Conservation (phyloP, 805 yeast species). For the Starmerella geochares region DNA sequence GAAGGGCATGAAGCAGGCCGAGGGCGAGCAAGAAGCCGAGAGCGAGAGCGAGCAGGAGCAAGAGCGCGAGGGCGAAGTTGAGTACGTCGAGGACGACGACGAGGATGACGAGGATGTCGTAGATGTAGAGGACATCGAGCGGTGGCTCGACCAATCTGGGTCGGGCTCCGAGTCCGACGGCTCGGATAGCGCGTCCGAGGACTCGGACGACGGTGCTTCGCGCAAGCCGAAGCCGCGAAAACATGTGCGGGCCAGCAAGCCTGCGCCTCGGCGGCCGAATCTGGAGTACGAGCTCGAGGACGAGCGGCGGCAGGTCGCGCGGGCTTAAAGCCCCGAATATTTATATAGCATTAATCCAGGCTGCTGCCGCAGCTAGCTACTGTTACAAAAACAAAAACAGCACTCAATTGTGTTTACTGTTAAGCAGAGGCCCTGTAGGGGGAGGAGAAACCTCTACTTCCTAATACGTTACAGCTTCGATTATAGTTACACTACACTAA, state of each 20-base stretch:
- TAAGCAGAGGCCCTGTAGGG: too few relatives aligned
- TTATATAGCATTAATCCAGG: neutral
- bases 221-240: conserved; percentile 31
- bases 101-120: conserved; percentile 60
- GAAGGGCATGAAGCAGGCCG: conserved; percentile 61
- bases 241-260: conserved; percentile 17
- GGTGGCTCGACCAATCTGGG: conserved; percentile 52
- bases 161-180: conserved; percentile 31
- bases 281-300: conserved; percentile 72
- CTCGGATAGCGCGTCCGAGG: conserved; percentile 25
- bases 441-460: too few relatives aligned
- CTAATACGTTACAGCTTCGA: neutral
- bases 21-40: conserved; percentile 44
- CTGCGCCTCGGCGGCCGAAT: conserved; percentile 32
- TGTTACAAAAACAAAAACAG: too few relatives aligned
- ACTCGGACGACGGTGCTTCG: conserved; percentile 31
- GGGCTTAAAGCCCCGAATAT: conserved; percentile 12
- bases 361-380: neutral
- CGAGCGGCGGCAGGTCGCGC: conserved; percentile 22
- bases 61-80: conserved; percentile 54
- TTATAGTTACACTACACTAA: neutral
- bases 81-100: conserved; percentile 81
- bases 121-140: conserved; percentile 85
- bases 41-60: conserved; percentile 39
- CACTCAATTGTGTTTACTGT: too few relatives aligned